These are phyloP conservation scores for Russula dissimulans DNA, from an alignment of 768 basidiomycete species.

Conservation along the genomic window DNA sequence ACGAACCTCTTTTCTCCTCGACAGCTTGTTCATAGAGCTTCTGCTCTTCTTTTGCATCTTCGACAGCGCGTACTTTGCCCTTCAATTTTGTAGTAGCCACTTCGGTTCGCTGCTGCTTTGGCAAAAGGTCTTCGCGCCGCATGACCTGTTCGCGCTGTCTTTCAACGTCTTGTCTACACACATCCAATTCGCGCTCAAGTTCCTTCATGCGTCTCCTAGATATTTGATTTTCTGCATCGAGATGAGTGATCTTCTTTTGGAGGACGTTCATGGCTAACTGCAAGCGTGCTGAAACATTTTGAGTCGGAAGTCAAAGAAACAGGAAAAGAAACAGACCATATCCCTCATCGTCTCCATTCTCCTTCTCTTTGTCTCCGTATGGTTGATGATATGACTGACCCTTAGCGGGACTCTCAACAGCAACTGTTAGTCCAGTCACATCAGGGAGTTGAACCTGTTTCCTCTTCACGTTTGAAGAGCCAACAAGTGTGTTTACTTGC, in stretches of 20 bases:
- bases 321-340: constrained; percentile 41
- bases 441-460: constrained; percentile 55
- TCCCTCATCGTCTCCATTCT: constrained; percentile 40
- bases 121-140: constrained; percentile 43
- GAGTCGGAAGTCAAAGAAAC: not conserved
- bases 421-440: constrained; percentile 75
- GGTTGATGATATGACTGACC: constrained; percentile 38
- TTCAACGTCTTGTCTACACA: constrained; percentile 69
- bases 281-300: constrained; percentile 41
- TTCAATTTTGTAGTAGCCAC: constrained; percentile 27
- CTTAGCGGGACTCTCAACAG: constrained; percentile 65
- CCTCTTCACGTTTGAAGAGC: constrained; percentile 6
- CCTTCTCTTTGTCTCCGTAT: constrained; percentile 33
- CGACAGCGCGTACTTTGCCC: constrained; percentile 28
- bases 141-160: constrained; percentile 57
- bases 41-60: constrained; percentile 19
- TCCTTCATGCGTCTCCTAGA: constrained; percentile 79
- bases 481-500: constrained; percentile 19
- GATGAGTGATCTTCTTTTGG: constrained; percentile 57
- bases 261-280: constrained; percentile 51
- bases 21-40: constrained; percentile 65
- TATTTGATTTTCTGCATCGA: constrained; percentile 76
- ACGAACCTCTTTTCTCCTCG: constrained; percentile 79
- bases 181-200: constrained; percentile 78
- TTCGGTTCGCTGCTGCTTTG: constrained; percentile 21